Conservation (phyloP, 371 early-diverging fungal genomes). For the Actinomortierella ambigua region DNA sequence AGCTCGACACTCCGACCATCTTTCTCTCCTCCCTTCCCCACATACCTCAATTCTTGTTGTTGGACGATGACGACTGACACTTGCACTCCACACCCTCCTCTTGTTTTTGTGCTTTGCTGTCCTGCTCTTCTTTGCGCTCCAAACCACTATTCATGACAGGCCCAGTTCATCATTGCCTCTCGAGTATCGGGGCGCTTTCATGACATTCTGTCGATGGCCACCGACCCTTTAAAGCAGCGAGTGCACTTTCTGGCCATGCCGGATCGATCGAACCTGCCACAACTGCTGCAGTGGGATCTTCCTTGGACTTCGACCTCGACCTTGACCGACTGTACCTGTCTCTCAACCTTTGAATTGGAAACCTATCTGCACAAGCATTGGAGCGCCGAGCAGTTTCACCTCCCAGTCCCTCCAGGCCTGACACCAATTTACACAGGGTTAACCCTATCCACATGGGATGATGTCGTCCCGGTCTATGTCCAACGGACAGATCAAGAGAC, state of each 20-base stretch:
- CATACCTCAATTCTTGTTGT: constrained; percentile 1
- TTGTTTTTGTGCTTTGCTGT: constrained; percentile 1
- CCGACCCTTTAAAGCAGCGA: constrained; percentile 33
- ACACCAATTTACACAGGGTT: no score
- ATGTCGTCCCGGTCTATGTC: constrained; percentile 5
- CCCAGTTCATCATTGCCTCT: constrained; percentile 10
- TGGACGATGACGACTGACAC: no score
- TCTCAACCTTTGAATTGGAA: constrained; percentile 8
- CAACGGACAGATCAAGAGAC: constrained; percentile 27
- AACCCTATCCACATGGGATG: no score
- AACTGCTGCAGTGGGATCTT: constrained; percentile 28
- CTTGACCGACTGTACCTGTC: neutral
- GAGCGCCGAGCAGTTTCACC: constrained; percentile 33
- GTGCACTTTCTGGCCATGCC: constrained; percentile 32
- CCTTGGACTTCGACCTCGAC: neutral
- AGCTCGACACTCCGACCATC: neutral
- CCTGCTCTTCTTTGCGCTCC: neutral
- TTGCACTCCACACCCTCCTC: constrained; percentile 18
- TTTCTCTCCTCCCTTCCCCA: constrained; percentile 1
- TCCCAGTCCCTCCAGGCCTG: constrained; percentile 16
- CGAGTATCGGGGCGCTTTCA: constrained; percentile 5
- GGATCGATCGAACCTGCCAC: constrained; percentile 29
- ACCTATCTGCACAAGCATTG: constrained; percentile 20
- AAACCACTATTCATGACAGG: constrained; percentile 6
- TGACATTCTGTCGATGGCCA: constrained; percentile 25